These are phyloP conservation scores for Xylaria curta DNA, from an alignment of 495 filamentous ascomycete genomes.

Conservation along the genomic window DNA sequence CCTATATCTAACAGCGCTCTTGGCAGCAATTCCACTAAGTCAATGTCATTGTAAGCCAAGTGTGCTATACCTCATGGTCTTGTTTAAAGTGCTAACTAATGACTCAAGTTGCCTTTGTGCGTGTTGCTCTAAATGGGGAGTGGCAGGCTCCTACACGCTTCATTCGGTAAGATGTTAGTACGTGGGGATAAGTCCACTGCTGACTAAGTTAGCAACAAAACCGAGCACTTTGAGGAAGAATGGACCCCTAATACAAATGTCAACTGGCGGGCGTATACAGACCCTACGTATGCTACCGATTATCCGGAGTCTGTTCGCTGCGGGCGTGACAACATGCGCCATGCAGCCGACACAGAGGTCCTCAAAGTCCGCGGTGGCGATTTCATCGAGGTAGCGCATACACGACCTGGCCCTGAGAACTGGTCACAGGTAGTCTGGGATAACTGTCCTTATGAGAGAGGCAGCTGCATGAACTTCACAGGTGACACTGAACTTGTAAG, in stretches of 20 bases:
- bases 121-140: conserved; percentile 13
- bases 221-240: not conserved
- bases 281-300: conserved; percentile 18
- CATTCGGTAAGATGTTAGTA: not conserved
- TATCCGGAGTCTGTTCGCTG: conserved; percentile 3
- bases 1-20: not conserved
- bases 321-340: conserved; percentile 8
- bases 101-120: conserved; percentile 8
- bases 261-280: not conserved
- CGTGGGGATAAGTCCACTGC: not conserved
- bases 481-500: not conserved
- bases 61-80: not conserved
- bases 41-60: not conserved
- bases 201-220: conserved; percentile 12
- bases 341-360: conserved; percentile 17
- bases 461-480: not conserved
- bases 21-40: not conserved
- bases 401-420: not conserved
- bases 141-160: conserved; percentile 15
- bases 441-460: conserved; percentile 17
- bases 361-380: conserved; percentile 4
- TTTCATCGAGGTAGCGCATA: conserved; percentile 2
- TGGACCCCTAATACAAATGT: not conserved
- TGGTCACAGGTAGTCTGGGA: not conserved
- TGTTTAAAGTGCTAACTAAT: not conserved